Base-by-base conservation (phyloP, 1,284 basidiomycete genomes). In the Melampsora larici-populina region DNA sequence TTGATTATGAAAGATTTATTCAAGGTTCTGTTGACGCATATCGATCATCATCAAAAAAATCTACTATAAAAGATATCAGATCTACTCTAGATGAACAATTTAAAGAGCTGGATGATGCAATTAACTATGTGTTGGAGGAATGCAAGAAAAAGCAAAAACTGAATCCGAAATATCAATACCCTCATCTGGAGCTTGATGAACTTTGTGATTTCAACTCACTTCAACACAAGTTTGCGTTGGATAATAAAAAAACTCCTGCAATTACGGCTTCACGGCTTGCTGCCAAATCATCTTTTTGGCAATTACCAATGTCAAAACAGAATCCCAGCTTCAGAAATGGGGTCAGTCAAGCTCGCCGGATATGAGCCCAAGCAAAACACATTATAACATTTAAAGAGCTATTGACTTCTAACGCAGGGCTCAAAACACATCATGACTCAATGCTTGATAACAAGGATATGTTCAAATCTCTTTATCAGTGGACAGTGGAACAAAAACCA, bases 151-250 rank as follows among this genome's bases (percentile, higher is more conserved):
- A 63, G 21, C 5, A 18, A 18, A 64, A 48, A 31, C 43, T 46
- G 49, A 46, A 64, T 64, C 49, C 62, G 18, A 64, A 33, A 13
- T 31, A 63, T 11, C 13, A 65, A 33, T 29, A 49, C 26, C 70
- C 70, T 49, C 55, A 48, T n/a, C 17, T 26, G 6, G 64, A 29
- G 0, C 15, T 73, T 11, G 43, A 73, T 46, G 49, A 64, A n/a
- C 62, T 65, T 13, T 46, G 64, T 46, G 70, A 73, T n/a, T 73
- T 63, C 46, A 73, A 73, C 62, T 29, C 15, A 1, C 62, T 48
- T 36, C 31, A 43, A 31, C 36, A 31, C 13, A 31, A 73, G 17
- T 49, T 65, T 36, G 33, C 62, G 8, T 3, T 73, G 2, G 0
- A 18, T 48, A 46, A 62, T 11, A 31, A 55, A 13, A 21, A 24